These are phyloP conservation scores for Earliella scabrosa DNA, from an alignment of 1,284 basidiomycete genomes.

Conservation along the genomic window DNA sequence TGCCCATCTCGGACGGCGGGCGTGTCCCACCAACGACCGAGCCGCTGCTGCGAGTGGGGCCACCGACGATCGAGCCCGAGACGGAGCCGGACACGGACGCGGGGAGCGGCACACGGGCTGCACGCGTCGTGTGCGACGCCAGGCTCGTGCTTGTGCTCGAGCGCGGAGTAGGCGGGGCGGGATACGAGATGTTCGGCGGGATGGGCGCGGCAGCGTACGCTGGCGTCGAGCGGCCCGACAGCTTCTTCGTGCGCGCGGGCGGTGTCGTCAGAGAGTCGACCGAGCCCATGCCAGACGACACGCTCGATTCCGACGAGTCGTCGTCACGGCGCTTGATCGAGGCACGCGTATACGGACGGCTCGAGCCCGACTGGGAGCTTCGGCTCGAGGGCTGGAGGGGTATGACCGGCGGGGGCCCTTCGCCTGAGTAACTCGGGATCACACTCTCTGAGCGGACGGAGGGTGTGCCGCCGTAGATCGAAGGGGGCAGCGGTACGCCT, in stretches of 20 bases:
- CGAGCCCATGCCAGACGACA: slow-evolving; percentile 32
- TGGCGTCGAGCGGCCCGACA: slow-evolving; percentile 23
- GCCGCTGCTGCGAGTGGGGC: slow-evolving; percentile 17
- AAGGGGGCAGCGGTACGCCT: slow-evolving; percentile 22
- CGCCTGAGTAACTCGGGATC: slow-evolving; percentile 20
- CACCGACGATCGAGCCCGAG: slow-evolving; percentile 7
- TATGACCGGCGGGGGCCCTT: slow-evolving; percentile 23
- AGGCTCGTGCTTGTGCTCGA: slow-evolving; percentile 20
- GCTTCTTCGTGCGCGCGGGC: slow-evolving; percentile 26
- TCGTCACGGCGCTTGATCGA: slow-evolving; percentile 22
- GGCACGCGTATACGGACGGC: slow-evolving; percentile 23
- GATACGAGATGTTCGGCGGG: slow-evolving; percentile 26
- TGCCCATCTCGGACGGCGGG: slow-evolving; percentile 14
- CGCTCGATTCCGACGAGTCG: slow-evolving; percentile 30
- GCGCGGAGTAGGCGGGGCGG: slow-evolving; percentile 29
- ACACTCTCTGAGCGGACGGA: slow-evolving; percentile 14
- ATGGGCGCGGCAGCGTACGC: slow-evolving; percentile 33
- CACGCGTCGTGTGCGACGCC: slow-evolving; percentile 18
- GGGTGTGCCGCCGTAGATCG: slow-evolving; percentile 21
- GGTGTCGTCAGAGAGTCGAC: slow-evolving; percentile 35
- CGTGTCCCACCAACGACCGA: slow-evolving; percentile 18
- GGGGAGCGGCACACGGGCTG: slow-evolving; percentile 28
- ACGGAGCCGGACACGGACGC: slow-evolving; percentile 19
- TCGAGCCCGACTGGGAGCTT: slow-evolving; percentile 20
- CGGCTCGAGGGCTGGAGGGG: slow-evolving; percentile 20